phyloP scores from a whole-genome alignment of 805 yeast genomes.

The Metschnikowia anglica region DNA sequence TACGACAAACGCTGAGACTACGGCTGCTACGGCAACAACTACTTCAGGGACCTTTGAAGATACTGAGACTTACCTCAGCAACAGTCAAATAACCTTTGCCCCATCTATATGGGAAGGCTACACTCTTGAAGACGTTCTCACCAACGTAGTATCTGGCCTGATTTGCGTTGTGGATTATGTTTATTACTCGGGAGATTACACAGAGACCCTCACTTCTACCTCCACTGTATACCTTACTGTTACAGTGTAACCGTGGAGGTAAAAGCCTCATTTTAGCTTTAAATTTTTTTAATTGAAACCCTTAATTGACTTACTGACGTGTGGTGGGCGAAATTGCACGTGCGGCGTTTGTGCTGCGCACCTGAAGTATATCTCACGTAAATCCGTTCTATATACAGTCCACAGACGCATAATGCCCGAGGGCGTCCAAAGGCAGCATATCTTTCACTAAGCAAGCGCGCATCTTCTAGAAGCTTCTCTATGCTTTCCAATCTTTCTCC shows the following conservation, averaged over 20 bases:
- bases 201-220: slow-evolving; percentile 40
- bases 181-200: slow-evolving; percentile 30
- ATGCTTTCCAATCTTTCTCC: not conserved
- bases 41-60: not conserved
- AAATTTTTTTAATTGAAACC: too few species aligned
- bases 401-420: too few species aligned
- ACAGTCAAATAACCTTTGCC: slow-evolving; percentile 15
- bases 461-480: slow-evolving; percentile 1
- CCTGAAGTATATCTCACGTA: too few species aligned
- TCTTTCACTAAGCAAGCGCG: not conserved
- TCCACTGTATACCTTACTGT: slow-evolving; percentile 37
- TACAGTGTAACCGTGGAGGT: slow-evolving; percentile 20
- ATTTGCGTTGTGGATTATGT: slow-evolving; percentile 39
- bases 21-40: not conserved
- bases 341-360: too few species aligned
- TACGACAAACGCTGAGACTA: not conserved
- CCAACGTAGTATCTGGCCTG: slow-evolving; percentile 29
- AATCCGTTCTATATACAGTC: too few species aligned
- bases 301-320: too few species aligned
- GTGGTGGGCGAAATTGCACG: too few species aligned
- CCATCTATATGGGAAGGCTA: slow-evolving; percentile 30
- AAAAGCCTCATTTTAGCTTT: too few species aligned
- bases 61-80: not conserved
- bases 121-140: slow-evolving; percentile 34
- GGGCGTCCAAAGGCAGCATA: too few species aligned